Conservation (phyloP, 2,329 filamentous ascomycete species). For the Teratosphaeria viscida region DNA sequence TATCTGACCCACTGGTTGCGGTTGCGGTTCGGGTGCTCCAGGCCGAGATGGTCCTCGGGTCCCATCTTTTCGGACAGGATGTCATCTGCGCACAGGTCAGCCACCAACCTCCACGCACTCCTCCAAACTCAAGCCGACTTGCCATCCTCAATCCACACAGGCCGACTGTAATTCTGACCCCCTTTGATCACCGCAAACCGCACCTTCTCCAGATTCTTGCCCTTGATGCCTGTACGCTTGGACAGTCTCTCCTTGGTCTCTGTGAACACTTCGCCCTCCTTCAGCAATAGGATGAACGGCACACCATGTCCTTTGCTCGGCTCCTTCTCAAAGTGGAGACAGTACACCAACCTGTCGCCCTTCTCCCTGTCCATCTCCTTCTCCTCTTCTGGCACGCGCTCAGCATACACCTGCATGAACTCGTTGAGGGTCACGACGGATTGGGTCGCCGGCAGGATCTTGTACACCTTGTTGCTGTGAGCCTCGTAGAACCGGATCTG, state of each 20-base stretch:
- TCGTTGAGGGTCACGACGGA: conserved; percentile 77
- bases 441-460: conserved; percentile 59
- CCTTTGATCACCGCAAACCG: conserved; percentile 74
- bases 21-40: conserved; percentile 54
- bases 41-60: conserved; percentile 36
- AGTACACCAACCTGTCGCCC: conserved; percentile 59
- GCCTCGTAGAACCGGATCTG: conserved; percentile 74
- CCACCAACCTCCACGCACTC: not conserved
- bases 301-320: conserved; percentile 73
- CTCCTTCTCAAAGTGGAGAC: conserved; percentile 90
- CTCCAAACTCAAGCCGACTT: conserved; percentile 27
- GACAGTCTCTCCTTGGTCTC: conserved; percentile 93
- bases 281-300: conserved; percentile 81
- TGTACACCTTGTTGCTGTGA: conserved; percentile 73
- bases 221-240: conserved; percentile 86
- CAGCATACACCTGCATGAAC: conserved; percentile 70
- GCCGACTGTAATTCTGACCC: conserved; percentile 59
- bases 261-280: conserved; percentile 75
- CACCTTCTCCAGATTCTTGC: conserved; percentile 97
- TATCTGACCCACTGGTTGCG: conserved; percentile 49
- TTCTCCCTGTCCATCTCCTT: conserved; percentile 45
- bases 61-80: conserved; percentile 34
- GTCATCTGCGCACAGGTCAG: conserved; percentile 28
- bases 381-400: conserved; percentile 66
- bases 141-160: conserved; percentile 82